phyloP scores from a whole-genome alignment of 257 asterid genomes.

The Pogostemon cablin region DNA sequence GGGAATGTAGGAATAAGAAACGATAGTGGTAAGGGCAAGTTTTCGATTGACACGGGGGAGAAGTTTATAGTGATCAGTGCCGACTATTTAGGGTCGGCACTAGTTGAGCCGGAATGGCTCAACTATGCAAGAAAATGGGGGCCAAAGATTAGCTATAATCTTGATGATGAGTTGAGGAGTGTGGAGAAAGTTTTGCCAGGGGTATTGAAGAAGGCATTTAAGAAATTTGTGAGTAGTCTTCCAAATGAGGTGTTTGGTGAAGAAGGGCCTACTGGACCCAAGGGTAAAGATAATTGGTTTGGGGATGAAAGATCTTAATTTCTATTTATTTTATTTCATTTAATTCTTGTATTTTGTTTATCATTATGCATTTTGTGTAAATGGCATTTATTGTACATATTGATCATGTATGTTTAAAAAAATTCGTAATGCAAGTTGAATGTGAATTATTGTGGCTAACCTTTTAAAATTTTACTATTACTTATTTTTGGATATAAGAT shows the following conservation, averaged over 20 bases:
- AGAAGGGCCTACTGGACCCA: constrained; percentile 89
- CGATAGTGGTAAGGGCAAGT: constrained; percentile 57
- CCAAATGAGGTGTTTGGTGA: constrained; percentile 81
- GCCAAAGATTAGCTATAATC: constrained; percentile 59
- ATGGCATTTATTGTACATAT: not conserved
- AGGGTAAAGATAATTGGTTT: constrained; percentile 73
- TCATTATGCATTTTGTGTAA: not conserved
- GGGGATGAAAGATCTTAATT: constrained; percentile 68
- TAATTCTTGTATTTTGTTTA: not conserved
- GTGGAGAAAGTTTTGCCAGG: constrained; percentile 63
- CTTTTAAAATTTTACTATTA: too few species aligned
- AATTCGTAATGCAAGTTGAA: too few species aligned
- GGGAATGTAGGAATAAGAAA: constrained; percentile 65
- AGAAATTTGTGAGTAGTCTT: constrained; percentile 45
- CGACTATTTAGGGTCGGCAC: constrained; percentile 44
- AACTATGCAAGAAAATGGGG: constrained; percentile 80
- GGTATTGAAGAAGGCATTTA: constrained; percentile 45
- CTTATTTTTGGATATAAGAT: too few species aligned
- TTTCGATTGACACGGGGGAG: constrained; percentile 47
- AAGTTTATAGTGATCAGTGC: constrained; percentile 47
- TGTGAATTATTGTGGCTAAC: too few species aligned
- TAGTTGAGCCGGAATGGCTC: constrained; percentile 68
- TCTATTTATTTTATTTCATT: not conserved
- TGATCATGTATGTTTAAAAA: not conserved
- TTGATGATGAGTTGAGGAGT: constrained; percentile 55